Conservation (phyloP, 2,329 filamentous ascomycete species). For the Cladophialophora exuberans region DNA sequence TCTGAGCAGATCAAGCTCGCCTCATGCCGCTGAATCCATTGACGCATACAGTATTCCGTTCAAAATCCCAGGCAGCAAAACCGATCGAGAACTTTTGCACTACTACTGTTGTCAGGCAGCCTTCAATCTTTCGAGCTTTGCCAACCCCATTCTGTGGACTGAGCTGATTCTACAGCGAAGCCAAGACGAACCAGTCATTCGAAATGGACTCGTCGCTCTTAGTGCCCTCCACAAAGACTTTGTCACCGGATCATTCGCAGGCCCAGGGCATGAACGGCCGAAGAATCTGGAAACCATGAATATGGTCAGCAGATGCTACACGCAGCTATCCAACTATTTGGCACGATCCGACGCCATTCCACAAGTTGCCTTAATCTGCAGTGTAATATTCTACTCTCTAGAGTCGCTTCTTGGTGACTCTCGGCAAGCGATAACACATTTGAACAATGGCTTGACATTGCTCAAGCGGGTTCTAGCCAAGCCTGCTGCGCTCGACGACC, state of each 20-base stretch:
- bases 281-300: slow-evolving; percentile 8
- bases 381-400: slow-evolving; percentile 35
- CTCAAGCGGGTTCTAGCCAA: not conserved
- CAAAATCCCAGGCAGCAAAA: slow-evolving; percentile 18
- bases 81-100: slow-evolving; percentile 44
- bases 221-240: slow-evolving; percentile 64
- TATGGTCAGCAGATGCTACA: slow-evolving; percentile 33
- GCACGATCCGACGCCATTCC: slow-evolving; percentile 21
- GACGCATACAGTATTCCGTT: slow-evolving; percentile 15
- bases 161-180: slow-evolving; percentile 65
- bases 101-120: slow-evolving; percentile 65
- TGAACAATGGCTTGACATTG: slow-evolving; percentile 31
- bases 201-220: slow-evolving; percentile 66
- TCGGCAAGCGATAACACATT: slow-evolving; percentile 32
- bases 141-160: slow-evolving; percentile 69
- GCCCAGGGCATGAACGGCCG: not conserved
- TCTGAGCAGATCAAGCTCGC: not conserved
- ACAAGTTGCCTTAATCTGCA: slow-evolving; percentile 35
- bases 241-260: slow-evolving; percentile 8
- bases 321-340: slow-evolving; percentile 33
- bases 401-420: slow-evolving; percentile 35
- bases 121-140: slow-evolving; percentile 66
- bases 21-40: not conserved
- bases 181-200: slow-evolving; percentile 62
- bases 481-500: not conserved